Evolutionary conservation across 2,329 filamentous ascomycete genomes (phyloP).

Genomic region (Penicillium psychrosexuale): DNA sequence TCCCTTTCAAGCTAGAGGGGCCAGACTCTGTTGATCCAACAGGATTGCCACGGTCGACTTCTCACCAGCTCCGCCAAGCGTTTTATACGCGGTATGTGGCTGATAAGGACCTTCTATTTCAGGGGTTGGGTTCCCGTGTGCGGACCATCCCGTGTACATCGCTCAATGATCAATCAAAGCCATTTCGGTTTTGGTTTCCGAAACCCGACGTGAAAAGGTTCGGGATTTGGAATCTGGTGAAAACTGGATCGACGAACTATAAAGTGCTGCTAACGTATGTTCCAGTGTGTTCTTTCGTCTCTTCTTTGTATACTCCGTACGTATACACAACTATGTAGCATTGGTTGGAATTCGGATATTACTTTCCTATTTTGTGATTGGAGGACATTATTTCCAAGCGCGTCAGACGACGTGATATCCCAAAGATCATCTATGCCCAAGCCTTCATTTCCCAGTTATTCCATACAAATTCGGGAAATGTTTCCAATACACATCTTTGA

Average conservation of each 20-base stretch:
- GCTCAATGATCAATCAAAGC: not conserved
- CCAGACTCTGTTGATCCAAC: conserved; percentile 5
- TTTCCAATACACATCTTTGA: too few relatives aligned
- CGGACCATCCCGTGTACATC: not conserved
- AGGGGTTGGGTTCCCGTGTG: not conserved
- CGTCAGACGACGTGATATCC: not conserved
- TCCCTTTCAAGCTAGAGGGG: conserved; percentile 5
- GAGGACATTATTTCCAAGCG: not conserved
- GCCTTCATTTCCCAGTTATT: not conserved
- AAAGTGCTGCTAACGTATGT: not conserved
- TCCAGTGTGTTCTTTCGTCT: not conserved
- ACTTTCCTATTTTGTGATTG: not conserved
- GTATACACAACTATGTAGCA: not conserved
- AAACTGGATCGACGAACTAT: not conserved
- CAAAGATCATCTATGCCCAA: not conserved
- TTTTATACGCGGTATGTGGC: not conserved
- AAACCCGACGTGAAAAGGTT: not conserved
- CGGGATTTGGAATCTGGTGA: not conserved
- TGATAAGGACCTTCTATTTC: not conserved
- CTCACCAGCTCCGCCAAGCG: not conserved
- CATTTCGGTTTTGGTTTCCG: not conserved
- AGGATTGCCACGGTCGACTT: not conserved
- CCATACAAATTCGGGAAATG: not conserved
- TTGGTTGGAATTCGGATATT: not conserved
- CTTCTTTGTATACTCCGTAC: not conserved